Percentiles rank a stretch among this genome's conserved stretches.
phyloP scores from a whole-genome alignment of 2,329 filamentous ascomycete species.

The Cercospora sp. region DNA sequence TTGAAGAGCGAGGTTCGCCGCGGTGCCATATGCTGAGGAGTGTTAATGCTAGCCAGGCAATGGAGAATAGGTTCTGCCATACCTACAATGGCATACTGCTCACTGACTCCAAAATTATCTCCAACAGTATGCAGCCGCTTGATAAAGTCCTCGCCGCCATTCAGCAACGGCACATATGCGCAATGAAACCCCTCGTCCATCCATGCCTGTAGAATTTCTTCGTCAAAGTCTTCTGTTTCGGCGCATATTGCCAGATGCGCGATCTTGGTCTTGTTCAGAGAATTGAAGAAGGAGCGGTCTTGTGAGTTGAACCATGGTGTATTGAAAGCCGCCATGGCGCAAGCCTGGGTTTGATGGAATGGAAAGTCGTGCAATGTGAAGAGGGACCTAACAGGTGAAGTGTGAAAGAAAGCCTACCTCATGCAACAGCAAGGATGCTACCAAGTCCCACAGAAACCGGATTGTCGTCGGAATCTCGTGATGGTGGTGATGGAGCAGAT shows the following conservation, averaged over 20 bases:
- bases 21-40: conserved; percentile 59
- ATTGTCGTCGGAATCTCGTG: conserved; percentile 5
- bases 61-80: conserved; percentile 23
- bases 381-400: conserved; percentile 11
- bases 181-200: conserved; percentile 61
- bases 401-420: background rate
- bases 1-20: conserved; percentile 60
- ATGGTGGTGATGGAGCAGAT: conserved; percentile 6
- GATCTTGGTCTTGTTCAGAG: conserved; percentile 44
- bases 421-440: conserved; percentile 1
- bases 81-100: conserved; percentile 65
- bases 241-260: conserved; percentile 52
- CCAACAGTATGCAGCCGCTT: conserved; percentile 52
- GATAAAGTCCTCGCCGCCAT: conserved; percentile 52
- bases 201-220: conserved; percentile 56
- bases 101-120: conserved; percentile 57
- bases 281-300: conserved; percentile 38
- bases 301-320: conserved; percentile 38
- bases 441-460: conserved; percentile 15
- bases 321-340: conserved; percentile 34
- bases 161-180: conserved; percentile 55
- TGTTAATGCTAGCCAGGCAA: conserved; percentile 1
- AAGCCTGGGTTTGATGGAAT: background rate
- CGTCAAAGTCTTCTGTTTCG: conserved; percentile 58
- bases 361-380: background rate